Conservation (phyloP, 192 early-diverging fungal species). For the Rhizophlyctis rosea region DNA sequence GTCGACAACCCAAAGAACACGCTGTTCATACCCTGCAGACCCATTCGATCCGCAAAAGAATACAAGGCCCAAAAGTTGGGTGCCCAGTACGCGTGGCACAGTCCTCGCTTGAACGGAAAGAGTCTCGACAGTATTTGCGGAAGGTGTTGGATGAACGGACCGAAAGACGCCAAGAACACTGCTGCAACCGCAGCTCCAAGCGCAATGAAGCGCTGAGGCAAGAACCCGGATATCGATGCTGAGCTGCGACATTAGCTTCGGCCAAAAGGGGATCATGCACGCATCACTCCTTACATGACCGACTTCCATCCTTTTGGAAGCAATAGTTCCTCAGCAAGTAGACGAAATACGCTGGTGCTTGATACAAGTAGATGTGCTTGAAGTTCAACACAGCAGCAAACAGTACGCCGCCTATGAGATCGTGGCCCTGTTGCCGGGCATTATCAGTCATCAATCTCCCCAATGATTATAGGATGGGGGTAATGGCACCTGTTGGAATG, state of each 20-base stretch:
- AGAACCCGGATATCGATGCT: conserved; percentile 21
- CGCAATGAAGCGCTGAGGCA: conserved; percentile 44
- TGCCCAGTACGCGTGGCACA: conserved; percentile 96
- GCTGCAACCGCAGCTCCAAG: conserved; percentile 62
- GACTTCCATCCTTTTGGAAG: conserved; percentile 34
- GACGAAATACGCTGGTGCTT: conserved; percentile 86
- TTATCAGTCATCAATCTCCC: not conserved
- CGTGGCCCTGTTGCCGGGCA: conserved; percentile 38
- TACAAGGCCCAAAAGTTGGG: conserved; percentile 98
- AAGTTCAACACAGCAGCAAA: conserved; percentile 93
- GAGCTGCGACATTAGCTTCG: not conserved
- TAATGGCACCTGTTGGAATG: conserved; percentile 58
- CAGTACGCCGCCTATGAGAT: conserved; percentile 63
- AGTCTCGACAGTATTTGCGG: conserved; percentile 76
- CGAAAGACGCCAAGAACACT: conserved; percentile 79
- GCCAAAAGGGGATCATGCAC: not conserved
- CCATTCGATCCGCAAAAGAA: conserved; percentile 69
- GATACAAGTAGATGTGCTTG: conserved; percentile 91
- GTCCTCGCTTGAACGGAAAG: conserved; percentile 95
- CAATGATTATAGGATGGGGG: not conserved
- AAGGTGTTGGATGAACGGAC: conserved; percentile 76
- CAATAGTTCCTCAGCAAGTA: conserved; percentile 81
- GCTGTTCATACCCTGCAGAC: conserved; percentile 50
- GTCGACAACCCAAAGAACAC: too few relatives aligned
- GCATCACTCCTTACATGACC: not conserved